Evolutionary conservation across 768 basidiomycete genomes (phyloP), one percentile per base, ranked within the genome.

Genomic region (Suillus decipiens): DNA sequence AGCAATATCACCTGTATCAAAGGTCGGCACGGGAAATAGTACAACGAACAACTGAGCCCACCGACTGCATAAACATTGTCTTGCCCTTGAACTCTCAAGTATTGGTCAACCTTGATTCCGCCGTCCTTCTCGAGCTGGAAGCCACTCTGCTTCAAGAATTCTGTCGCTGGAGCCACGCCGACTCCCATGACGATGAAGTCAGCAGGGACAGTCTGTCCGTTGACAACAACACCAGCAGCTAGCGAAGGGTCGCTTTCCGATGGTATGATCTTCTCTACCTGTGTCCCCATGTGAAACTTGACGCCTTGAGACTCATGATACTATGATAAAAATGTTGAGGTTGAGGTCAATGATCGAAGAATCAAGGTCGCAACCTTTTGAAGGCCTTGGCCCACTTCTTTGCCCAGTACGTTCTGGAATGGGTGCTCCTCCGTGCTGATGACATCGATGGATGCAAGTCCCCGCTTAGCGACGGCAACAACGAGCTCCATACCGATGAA

Each of bases 401-500:
- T 85, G 33, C 95, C 95, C 10, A 97, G 81, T 39, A 95, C 83
- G n/a, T 75, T 72, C 70, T 93, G 87, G 72, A 96, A 95, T 0
- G 95, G 95, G 64, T 82, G 81, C 60, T 87, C 82, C 68, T 91
- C 90, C 86, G 88, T 88, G 2, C 93, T 94, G 60, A 97, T 84
- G 64, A 96, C 88, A 65, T 92, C 87, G 50, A 95, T 88, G 36
- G 88, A 89, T 14, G 89, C 89, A 24, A 93, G 87, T 67, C 89
- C 89, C 60, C 90, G 86, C 68, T 86, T 87, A 9, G 85, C 75
- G 2, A 90, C 76, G 0, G 92, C 90, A n/a, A 80, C 82, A 8
- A 93, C 92, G n/a, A 94, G 79, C 73, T 95, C 92, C 93, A 97
- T 93, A 61, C 90, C 87, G 69, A 97, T 97, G 78, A 96, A 97